Conservation (phyloP, 192 early-diverging fungal species). For the Coemansia sp. region DNA sequence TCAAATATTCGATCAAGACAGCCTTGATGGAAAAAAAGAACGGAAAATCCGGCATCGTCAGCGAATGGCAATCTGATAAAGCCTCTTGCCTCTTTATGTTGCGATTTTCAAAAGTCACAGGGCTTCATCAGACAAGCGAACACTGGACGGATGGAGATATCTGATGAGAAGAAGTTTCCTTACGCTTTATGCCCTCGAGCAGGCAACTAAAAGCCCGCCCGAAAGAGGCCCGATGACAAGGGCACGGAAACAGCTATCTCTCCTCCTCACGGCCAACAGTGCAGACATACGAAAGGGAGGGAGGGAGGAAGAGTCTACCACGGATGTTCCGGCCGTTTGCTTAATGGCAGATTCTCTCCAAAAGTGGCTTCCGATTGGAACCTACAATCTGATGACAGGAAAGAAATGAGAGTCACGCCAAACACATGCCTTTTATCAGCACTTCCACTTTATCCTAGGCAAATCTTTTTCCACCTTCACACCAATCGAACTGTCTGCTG, state of each 20-base stretch:
- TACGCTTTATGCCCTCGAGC: too few species aligned
- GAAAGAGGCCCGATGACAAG: too few species aligned
- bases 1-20: too few species aligned
- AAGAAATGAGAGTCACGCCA: background rate
- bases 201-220: too few species aligned
- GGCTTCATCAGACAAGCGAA: background rate
- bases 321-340: slow-evolving; percentile 1
- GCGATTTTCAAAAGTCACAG: background rate
- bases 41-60: background rate
- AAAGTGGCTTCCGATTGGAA: background rate
- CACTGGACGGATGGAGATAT: background rate
- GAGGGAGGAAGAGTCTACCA: background rate
- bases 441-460: background rate
- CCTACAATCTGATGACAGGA: background rate
- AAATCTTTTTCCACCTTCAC: background rate
- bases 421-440: background rate
- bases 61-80: background rate
- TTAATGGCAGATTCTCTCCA: background rate
- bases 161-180: background rate
- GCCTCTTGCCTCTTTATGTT: too few species aligned
- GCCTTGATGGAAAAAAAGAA: too few species aligned
- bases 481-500: background rate
- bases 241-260: too few species aligned
- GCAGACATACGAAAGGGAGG: background rate
- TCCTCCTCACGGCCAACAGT: background rate